Conservation (phyloP, 2,329 filamentous ascomycete species). For the Sclerotinia glacialis region DNA sequence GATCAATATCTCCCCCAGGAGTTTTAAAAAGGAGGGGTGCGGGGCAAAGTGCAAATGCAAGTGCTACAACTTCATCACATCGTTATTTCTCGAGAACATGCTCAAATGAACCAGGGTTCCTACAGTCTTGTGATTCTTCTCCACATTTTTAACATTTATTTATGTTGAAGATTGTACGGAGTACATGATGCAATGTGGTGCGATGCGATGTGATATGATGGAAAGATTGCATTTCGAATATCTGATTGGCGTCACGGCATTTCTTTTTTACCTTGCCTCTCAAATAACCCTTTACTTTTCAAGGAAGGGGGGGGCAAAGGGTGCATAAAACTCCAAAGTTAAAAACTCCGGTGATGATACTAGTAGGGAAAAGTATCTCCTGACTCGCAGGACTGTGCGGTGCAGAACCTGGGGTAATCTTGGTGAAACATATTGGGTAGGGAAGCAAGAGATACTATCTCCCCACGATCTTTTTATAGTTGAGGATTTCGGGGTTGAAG, state of each 20-base stretch:
- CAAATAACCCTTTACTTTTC: neutral
- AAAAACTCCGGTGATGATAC: neutral
- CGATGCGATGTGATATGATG: slow-evolving; percentile 6
- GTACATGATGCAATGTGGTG: too few species aligned
- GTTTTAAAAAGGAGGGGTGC: slow-evolving; percentile 5
- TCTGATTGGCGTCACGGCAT: slow-evolving; percentile 5
- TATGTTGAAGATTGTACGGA: neutral
- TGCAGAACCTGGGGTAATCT: slow-evolving; percentile 4
- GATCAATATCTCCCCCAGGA: neutral
- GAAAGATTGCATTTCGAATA: neutral
- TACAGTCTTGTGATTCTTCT: slow-evolving; percentile 9
- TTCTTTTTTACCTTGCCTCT: neutral
- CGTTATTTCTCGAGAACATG: neutral
- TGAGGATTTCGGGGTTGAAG: neutral
- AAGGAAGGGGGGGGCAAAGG: neutral
- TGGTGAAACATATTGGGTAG: neutral
- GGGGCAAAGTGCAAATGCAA: neutral
- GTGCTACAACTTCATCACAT: slow-evolving; percentile 5
- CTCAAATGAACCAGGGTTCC: neutral
- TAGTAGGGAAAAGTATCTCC: slow-evolving; percentile 6
- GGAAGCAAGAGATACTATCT: neutral
- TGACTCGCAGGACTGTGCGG: neutral
- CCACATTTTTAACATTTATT: neutral
- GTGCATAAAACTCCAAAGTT: neutral
- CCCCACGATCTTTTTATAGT: neutral